These are phyloP conservation scores for Verticillium tricorpus DNA, from an alignment of 2,329 filamentous ascomycete species.

Conservation along the genomic window DNA sequence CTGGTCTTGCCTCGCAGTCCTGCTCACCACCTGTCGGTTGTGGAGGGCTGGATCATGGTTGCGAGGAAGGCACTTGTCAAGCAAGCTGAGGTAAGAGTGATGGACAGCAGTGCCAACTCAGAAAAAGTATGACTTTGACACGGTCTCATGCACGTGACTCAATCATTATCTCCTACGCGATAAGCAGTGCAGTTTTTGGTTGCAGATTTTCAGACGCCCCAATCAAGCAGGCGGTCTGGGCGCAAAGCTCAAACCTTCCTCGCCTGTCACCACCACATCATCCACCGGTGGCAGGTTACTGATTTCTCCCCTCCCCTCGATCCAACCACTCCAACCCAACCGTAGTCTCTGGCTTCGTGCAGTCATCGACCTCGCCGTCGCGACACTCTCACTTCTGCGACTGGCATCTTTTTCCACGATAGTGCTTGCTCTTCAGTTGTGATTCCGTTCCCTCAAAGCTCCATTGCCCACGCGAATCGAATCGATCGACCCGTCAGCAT, in stretches of 20 bases:
- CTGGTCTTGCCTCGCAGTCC: too few species aligned
- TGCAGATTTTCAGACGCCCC: neutral
- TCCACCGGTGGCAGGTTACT: neutral
- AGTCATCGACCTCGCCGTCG: neutral
- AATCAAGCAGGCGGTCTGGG: conserved; percentile 10
- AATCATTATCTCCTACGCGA: neutral
- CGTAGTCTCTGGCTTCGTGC: neutral
- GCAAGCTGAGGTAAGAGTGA: too few species aligned
- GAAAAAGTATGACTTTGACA: too few species aligned
- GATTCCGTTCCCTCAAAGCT: neutral
- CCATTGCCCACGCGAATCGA: neutral
- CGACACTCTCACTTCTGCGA: neutral
- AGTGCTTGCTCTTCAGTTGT: neutral
- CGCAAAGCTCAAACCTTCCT: conserved; percentile 7
- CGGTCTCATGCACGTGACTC: neutral
- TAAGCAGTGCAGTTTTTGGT: neutral
- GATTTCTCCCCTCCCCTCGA: neutral
- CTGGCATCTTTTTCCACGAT: neutral
- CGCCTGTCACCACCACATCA: neutral
- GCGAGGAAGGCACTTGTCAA: too few species aligned
- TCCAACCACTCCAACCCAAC: neutral
- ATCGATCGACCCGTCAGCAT: neutral
- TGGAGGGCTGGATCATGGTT: too few species aligned
- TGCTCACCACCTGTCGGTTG: too few species aligned
- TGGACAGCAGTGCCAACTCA: too few species aligned